Percentiles rank a stretch among this genome's conserved stretches.
These are phyloP conservation scores for Globisporangium alternatum DNA, from an alignment of 352 stramenopile species.

Conservation along the genomic window DNA sequence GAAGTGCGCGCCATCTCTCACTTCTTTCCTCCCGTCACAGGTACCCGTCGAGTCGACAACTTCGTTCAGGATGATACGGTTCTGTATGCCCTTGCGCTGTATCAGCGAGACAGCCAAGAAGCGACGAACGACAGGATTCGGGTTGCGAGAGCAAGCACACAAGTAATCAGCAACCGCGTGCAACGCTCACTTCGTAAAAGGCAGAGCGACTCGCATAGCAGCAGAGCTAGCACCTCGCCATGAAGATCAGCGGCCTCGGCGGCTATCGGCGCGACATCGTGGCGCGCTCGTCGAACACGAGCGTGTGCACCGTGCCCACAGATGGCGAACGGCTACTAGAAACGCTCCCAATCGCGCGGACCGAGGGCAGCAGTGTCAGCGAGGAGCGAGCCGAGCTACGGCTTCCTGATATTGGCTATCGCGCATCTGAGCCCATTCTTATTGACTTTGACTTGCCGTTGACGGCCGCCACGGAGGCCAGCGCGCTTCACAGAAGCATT, in stretches of 20 bases:
- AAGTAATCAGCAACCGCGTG: too few species aligned
- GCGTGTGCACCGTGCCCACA: background rate
- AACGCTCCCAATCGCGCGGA: conserved; percentile 4
- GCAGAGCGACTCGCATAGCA: too few species aligned
- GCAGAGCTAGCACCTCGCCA: background rate
- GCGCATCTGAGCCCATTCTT: conserved; percentile 14
- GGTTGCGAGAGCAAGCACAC: too few species aligned
- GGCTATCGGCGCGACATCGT: conserved; percentile 3
- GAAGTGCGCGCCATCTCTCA: too few species aligned
- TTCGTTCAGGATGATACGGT: too few species aligned
- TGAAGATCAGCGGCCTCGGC: conserved; percentile 16
- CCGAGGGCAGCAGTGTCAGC: background rate
- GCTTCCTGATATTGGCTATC: background rate
- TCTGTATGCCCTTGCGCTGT: too few species aligned
- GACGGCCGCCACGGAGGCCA: background rate
- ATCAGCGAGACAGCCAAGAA: too few species aligned
- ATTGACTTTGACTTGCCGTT: conserved; percentile 17
- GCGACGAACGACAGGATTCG: too few species aligned
- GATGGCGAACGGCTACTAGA: background rate
- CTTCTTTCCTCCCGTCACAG: too few species aligned
- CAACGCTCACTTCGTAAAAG: too few species aligned
- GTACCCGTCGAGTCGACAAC: too few species aligned
- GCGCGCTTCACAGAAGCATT: background rate
- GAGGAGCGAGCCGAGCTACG: too few species aligned
- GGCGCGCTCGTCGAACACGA: background rate